phyloP scores from a whole-genome alignment of 331 rosid species.

The Arachis monticola region DNA sequence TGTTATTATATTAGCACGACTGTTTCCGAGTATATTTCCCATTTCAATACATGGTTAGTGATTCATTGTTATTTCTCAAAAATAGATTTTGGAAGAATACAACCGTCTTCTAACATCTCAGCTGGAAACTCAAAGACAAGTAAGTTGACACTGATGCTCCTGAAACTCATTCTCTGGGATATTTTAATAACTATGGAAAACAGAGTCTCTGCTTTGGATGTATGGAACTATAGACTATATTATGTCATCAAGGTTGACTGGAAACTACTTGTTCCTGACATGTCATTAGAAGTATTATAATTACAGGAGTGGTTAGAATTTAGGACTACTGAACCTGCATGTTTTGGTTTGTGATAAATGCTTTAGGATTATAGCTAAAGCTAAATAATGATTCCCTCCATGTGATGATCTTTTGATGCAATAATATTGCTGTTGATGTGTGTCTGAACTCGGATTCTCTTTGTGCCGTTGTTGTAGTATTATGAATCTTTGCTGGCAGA shows the following conservation, averaged over 20 bases:
- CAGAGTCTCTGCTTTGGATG: constrained; percentile 7
- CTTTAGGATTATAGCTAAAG: constrained; percentile 17
- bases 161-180: constrained; percentile 12
- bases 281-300: constrained; percentile 25
- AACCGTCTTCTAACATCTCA: constrained; percentile 87
- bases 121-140: constrained; percentile 91
- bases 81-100: constrained; percentile 90
- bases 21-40: not conserved
- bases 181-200: constrained; percentile 13
- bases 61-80: constrained; percentile 43
- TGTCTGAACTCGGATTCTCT: constrained; percentile 24
- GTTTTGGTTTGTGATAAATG: constrained; percentile 33
- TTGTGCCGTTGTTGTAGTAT: constrained; percentile 53
- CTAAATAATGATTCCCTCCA: constrained; percentile 35
- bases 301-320: constrained; percentile 25
- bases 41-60: constrained; percentile 33
- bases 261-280: constrained; percentile 21
- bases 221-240: constrained; percentile 18
- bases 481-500: constrained; percentile 77
- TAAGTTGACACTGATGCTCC: constrained; percentile 41
- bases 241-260: constrained; percentile 22
- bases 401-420: constrained; percentile 39
- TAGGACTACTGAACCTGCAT: not conserved
- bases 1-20: not conserved
- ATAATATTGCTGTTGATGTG: constrained; percentile 20